Base-by-base conservation (phyloP, 768 basidiomycete genomes). In the Coprinopsis sp. region DNA sequence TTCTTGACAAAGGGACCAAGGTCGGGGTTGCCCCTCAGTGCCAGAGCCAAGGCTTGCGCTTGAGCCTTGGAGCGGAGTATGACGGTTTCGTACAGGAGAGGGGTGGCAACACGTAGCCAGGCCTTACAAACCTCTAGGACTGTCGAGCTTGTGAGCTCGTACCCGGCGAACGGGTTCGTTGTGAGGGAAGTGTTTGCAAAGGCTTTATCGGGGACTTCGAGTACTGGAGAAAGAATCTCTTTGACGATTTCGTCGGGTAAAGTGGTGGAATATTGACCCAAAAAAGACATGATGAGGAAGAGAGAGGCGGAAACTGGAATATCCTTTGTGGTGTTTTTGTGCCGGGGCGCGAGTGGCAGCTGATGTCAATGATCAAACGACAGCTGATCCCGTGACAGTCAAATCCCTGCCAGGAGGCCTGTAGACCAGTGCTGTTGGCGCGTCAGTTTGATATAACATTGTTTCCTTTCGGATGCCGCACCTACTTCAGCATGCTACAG, bases 91-190 rank as follows among this genome's bases (percentile, higher is more conserved):
- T 63, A 63, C 4, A 63, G 55, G 11, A 60, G 51, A 3, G 59
- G 59, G 0, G 56, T 63, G 3, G 52, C 53, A 19, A 60, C 55
- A 24, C 59, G 58, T 22, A 58, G 55, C 62, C 62, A 63, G 12
- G 47, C 42, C 33, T 60, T 63, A 40, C 51, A 57, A 2, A 60
- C 57, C 10, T 56, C 42, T 21, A 63, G 56, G 33, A 48, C 45
- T 2, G 47, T 52, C 3, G 57, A 56, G 5, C 50, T 54, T 4
- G 56, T 55, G 12, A 37, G 39, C 10, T 47, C 44, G 38, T 54
- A 41, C 12, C 23, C 40, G 1, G 49, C 30, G 30, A 58, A 58
- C 0, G 59, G 54, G n/a, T n/a, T n/a, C 2, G 58, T 57, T 2
- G 8, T 7, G 7, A 6, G 16, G 7, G 34, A 8, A 27, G 39